These are phyloP conservation scores for Quercus glauca DNA, from an alignment of 306 rosid species.

Conservation along the genomic window DNA sequence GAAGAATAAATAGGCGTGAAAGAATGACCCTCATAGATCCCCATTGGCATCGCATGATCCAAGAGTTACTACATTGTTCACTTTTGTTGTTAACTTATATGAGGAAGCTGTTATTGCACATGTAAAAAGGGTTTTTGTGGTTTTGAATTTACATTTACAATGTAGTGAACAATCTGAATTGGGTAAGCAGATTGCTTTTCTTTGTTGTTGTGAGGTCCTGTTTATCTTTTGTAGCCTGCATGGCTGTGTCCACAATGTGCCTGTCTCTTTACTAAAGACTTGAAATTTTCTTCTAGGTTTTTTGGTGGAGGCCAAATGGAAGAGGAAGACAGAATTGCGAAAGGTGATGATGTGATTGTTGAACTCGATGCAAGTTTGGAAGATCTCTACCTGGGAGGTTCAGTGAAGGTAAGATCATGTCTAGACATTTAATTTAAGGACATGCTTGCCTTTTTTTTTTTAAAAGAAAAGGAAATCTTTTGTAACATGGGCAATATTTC, in stretches of 20 bases:
- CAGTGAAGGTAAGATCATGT: slow-evolving; percentile 64
- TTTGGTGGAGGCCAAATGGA: slow-evolving; percentile 77
- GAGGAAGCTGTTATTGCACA: neutral
- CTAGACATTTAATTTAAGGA: neutral
- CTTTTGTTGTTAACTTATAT: neutral
- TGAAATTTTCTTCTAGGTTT: slow-evolving; percentile 51
- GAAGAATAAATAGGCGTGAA: neutral
- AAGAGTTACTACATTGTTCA: neutral
- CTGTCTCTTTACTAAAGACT: slow-evolving; percentile 7
- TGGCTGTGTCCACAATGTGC: neutral
- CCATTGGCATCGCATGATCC: neutral
- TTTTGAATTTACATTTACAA: neutral
- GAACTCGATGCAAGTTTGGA: slow-evolving; percentile 86
- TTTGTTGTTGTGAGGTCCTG: neutral
- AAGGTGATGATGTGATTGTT: slow-evolving; percentile 84
- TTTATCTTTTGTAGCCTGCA: neutral
- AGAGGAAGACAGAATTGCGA: slow-evolving; percentile 78
- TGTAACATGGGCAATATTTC: neutral
- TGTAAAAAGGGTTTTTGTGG: neutral
- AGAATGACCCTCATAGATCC: neutral
- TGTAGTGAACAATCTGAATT: neutral
- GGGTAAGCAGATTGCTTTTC: neutral
- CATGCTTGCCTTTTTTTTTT: neutral
- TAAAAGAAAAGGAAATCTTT: neutral
- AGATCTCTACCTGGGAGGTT: slow-evolving; percentile 96